phyloP scores from a whole-genome alignment of 768 basidiomycete species.

The Phlegmacium glaucopus region DNA sequence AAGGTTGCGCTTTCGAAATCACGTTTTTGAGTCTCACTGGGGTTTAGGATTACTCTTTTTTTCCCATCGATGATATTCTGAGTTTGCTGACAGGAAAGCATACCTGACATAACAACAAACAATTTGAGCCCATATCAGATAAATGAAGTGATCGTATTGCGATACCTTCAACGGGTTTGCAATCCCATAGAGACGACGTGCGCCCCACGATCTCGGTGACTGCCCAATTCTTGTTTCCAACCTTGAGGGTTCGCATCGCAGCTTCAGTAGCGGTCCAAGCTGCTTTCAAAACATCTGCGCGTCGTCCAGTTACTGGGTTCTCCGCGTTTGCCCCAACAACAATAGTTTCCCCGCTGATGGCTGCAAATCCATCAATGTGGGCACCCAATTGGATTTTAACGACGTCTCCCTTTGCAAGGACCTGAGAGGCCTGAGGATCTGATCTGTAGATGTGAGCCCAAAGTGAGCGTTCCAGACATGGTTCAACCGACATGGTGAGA shows the following conservation, averaged over 20 bases:
- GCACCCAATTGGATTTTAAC: constrained; percentile 97
- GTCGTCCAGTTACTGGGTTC: constrained; percentile 77
- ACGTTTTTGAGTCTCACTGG: constrained; percentile 75
- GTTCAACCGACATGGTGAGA: constrained; percentile 21
- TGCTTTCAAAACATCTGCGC: constrained; percentile 90
- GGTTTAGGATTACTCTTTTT: constrained; percentile 92
- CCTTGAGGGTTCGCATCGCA: constrained; percentile 88
- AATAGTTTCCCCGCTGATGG: constrained; percentile 90
- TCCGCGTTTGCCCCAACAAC: constrained; percentile 76
- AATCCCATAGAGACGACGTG: constrained; percentile 68
- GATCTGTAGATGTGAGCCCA: constrained; percentile 44
- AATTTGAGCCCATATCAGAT: constrained; percentile 4
- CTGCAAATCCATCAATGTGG: constrained; percentile 96
- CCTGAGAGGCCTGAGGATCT: constrained; percentile 65
- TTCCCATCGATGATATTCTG: constrained; percentile 95
- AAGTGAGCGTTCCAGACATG: constrained; percentile 3
- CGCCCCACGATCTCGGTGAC: constrained; percentile 85
- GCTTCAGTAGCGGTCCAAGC: constrained; percentile 92
- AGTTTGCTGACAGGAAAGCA: constrained; percentile 94
- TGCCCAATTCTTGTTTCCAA: constrained; percentile 92
- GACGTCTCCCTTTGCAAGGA: constrained; percentile 80
- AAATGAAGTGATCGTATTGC: background rate
- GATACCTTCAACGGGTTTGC: constrained; percentile 93
- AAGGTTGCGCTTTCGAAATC: constrained; percentile 86
- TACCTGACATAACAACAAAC: constrained; percentile 46